Conservation (phyloP, 192 early-diverging fungal species). For the Backusella tarrabulga region DNA sequence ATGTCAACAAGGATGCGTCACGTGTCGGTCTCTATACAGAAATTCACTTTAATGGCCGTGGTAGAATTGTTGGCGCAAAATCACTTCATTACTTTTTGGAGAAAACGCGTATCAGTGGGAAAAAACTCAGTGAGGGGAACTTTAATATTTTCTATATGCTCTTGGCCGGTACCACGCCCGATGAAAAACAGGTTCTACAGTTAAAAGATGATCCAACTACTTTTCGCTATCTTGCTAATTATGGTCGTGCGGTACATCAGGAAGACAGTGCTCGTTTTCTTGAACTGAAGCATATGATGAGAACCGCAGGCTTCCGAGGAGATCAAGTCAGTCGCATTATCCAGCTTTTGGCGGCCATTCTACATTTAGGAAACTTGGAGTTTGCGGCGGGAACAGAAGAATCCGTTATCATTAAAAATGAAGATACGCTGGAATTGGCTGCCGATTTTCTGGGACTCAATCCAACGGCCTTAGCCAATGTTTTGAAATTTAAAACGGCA, state of each 20-base stretch:
- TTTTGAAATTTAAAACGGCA: slow-evolving; percentile 80
- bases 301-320: slow-evolving; percentile 53
- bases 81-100: slow-evolving; percentile 69
- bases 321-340: slow-evolving; percentile 75
- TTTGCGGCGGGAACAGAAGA: slow-evolving; percentile 70
- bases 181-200: slow-evolving; percentile 49
- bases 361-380: slow-evolving; percentile 84
- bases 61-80: slow-evolving; percentile 85
- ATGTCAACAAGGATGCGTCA: slow-evolving; percentile 60
- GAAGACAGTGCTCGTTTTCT: slow-evolving; percentile 56
- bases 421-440: slow-evolving; percentile 64
- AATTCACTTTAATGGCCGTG: slow-evolving; percentile 83
- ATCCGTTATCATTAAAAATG: slow-evolving; percentile 73
- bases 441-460: slow-evolving; percentile 81
- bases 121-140: slow-evolving; percentile 51
- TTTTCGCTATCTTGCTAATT: slow-evolving; percentile 55
- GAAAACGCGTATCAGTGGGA: slow-evolving; percentile 52
- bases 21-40: slow-evolving; percentile 82
- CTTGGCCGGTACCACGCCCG: slow-evolving; percentile 62
- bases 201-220: slow-evolving; percentile 53
- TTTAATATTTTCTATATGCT: slow-evolving; percentile 85
- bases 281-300: slow-evolving; percentile 57
- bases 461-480: slow-evolving; percentile 59
- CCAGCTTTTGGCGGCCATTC: slow-evolving; percentile 79
- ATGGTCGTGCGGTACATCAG: slow-evolving; percentile 46